Conservation (phyloP, 73 alveolate genomes). For the Stentor coeruleus region DNA sequence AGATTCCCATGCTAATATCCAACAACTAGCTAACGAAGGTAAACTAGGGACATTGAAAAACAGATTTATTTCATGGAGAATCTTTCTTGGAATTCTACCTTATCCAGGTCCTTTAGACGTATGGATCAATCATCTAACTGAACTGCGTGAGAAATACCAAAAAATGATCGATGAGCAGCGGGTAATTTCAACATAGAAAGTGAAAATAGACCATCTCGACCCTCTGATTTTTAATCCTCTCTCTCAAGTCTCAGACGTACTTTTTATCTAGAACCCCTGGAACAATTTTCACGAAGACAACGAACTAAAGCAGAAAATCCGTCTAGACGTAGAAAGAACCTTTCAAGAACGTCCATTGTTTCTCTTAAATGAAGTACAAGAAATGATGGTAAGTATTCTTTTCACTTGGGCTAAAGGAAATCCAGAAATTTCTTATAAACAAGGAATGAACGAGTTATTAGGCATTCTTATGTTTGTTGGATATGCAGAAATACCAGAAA, state of each 20-base stretch:
- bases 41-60: background rate
- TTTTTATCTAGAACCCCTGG: conserved; percentile 58
- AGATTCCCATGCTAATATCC: background rate
- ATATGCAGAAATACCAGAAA: conserved; percentile 36
- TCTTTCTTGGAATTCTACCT: conserved; percentile 13
- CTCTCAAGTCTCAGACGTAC: conserved; percentile 13
- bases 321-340: conserved; percentile 80
- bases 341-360: conserved; percentile 76
- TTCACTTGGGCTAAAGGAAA: conserved; percentile 78
- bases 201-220: background rate
- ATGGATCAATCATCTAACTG: background rate
- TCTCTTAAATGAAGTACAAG: conserved; percentile 50
- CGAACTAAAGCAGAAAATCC: conserved; percentile 65
- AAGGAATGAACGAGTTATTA: conserved; percentile 88
- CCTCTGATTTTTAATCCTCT: conserved; percentile 12
- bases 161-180: background rate
- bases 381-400: conserved; percentile 50
- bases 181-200: conserved; percentile 18
- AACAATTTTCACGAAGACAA: conserved; percentile 65
- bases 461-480: conserved; percentile 64
- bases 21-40: background rate
- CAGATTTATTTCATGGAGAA: background rate
- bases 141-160: background rate
- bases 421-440: conserved; percentile 64
- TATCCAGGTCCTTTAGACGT: background rate